A percentile compares a stretch with the other conserved stretches of the same genome.
These are phyloP conservation scores for Globisporangium alternatum DNA, from an alignment of 352 stramenopile genomes.

Conservation along the genomic window DNA sequence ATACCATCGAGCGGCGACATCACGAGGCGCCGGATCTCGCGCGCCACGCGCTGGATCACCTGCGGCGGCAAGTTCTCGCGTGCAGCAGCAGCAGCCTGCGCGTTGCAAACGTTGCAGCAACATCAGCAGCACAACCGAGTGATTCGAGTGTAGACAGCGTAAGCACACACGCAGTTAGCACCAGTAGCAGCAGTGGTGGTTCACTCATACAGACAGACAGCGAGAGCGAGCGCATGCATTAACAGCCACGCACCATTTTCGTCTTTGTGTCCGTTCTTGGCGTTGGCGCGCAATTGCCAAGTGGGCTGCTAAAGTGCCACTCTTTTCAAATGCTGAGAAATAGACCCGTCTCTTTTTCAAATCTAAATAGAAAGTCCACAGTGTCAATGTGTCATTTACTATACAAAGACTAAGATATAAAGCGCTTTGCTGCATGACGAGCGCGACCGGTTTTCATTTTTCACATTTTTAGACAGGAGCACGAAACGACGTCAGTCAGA, in stretches of 20 bases:
- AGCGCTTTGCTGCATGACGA: neutral
- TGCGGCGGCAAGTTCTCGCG: constrained; percentile 80
- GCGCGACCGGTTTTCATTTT: neutral
- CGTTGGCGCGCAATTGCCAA: constrained; percentile 10
- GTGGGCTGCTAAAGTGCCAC: neutral
- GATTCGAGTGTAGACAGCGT: neutral
- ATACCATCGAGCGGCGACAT: constrained; percentile 91
- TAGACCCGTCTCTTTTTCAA: neutral
- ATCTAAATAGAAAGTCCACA: neutral
- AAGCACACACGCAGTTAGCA: neutral
- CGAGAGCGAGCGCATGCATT: neutral
- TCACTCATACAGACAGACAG: neutral
- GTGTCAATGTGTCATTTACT: neutral
- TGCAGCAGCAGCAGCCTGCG: constrained; percentile 27
- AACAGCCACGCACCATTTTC: neutral
- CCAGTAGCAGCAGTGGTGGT: neutral
- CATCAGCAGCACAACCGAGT: neutral
- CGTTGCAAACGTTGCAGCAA: neutral
- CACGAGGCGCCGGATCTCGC: constrained; percentile 92
- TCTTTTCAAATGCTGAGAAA: constrained; percentile 8
- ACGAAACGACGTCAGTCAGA: constrained; percentile 13
- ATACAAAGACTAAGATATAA: constrained; percentile 2
- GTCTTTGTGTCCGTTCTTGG: neutral
- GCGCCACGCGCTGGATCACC: constrained; percentile 90
- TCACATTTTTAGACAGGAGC: neutral